Evolutionary conservation across 495 filamentous ascomycete species (phyloP).

Genomic region (Talaromyces adpressus): DNA sequence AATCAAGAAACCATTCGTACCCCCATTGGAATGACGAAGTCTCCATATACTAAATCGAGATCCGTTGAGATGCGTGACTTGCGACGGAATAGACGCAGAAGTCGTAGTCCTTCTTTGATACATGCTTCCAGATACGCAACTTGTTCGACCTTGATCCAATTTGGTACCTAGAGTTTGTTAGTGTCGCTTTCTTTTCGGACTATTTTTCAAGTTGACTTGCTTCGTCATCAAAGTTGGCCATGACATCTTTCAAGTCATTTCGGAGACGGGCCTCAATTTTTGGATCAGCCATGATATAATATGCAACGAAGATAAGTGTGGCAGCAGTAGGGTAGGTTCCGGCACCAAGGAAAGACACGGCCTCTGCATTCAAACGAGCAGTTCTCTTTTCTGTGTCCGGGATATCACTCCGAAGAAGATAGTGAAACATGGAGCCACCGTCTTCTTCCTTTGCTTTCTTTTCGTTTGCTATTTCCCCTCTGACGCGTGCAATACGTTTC

Average conservation of each 20-base stretch:
- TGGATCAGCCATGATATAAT: background rate
- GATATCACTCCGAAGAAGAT: constrained; percentile 8
- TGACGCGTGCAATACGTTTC: background rate
- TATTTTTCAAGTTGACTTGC: too few species aligned
- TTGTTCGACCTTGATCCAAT: background rate
- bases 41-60: background rate
- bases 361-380: constrained; percentile 23
- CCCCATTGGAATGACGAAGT: background rate
- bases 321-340: constrained; percentile 28
- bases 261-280: constrained; percentile 9
- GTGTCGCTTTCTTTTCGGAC: too few species aligned
- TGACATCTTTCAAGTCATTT: constrained; percentile 18
- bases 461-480: background rate
- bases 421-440: constrained; percentile 12
- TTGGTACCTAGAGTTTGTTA: too few species aligned
- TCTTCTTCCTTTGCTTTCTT: background rate
- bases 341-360: constrained; percentile 19
- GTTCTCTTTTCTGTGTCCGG: constrained; percentile 16
- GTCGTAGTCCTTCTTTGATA: background rate
- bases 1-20: too few species aligned
- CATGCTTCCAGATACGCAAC: background rate
- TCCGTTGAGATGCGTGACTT: background rate
- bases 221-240: constrained; percentile 15
- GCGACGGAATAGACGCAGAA: background rate
- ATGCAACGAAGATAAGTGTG: constrained; percentile 12